Evolutionary conservation across 768 basidiomycete genomes (phyloP).

Genomic region (Lentinula sp.): DNA sequence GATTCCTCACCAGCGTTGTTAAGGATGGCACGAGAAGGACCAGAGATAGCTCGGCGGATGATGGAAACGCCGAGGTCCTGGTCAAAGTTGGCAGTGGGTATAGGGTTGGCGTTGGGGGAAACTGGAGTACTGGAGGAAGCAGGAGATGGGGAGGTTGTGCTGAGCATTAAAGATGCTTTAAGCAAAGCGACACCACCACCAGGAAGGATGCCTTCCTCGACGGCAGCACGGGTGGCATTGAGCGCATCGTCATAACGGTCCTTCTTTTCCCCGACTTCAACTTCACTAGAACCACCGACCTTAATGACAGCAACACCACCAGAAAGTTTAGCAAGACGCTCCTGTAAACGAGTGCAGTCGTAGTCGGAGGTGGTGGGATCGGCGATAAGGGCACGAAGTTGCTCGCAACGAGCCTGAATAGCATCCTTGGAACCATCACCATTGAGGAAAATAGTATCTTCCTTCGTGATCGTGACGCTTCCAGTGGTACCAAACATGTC

Average conservation of each 20-base stretch:
- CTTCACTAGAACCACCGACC: conserved; percentile 90
- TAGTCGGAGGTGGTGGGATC: conserved; percentile 89
- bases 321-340: conserved; percentile 91
- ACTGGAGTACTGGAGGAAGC: conserved; percentile 43
- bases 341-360: conserved; percentile 92
- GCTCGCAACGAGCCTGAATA: conserved; percentile 78
- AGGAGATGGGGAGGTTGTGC: conserved; percentile 42
- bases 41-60: conserved; percentile 78
- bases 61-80: conserved; percentile 94
- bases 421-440: conserved; percentile 88
- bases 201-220: conserved; percentile 97
- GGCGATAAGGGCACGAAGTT: conserved; percentile 77
- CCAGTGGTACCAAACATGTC: conserved; percentile 80
- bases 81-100: conserved; percentile 89
- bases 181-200: conserved; percentile 93
- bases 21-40: conserved; percentile 84
- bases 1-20: conserved; percentile 94
- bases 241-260: conserved; percentile 96
- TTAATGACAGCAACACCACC: conserved; percentile 99
- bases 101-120: conserved; percentile 53
- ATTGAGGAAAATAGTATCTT: conserved; percentile 97
- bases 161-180: conserved; percentile 72
- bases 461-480: conserved; percentile 92
- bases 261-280: conserved; percentile 99
- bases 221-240: conserved; percentile 96